Base-by-base conservation (phyloP, 768 basidiomycete species). In the Ramaria sp. region DNA sequence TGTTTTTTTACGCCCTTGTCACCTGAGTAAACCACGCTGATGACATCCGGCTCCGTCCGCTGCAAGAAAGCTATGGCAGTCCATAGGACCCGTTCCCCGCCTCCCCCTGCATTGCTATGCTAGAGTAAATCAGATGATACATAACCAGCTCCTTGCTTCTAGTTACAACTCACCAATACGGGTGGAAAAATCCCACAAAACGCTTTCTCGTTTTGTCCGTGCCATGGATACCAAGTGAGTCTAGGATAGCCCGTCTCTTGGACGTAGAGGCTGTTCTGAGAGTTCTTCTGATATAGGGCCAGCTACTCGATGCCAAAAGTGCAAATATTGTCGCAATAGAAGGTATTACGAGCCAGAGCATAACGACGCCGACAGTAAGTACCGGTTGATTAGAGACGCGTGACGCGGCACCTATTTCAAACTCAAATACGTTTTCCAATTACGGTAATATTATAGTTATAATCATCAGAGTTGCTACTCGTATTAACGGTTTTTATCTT, bases 21-120 rank as follows among this genome's bases (percentile, higher is more conserved):
- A 4, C 95, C 95, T 31, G 84, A 91, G 68, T 97, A 99, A 31
- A 99, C 82, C 24, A 93, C 78, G 54, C 75, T 84, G 37, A 95
- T 66, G 9, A 86, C 67, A 57, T 86, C 72, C 3, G 77, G 78
- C 58, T 87, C 78, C 17, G 77, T 74, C 20, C 79, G 76, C 64
- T 96, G 93, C 53, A 89, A 72, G 59, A 82, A 78, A 0, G 84
- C 78, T 33, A 97, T 78, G 1, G 92, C 94, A 0, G 88, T 85
- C 93, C 94, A 97, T 0, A 99, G 72, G 1, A 99, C 96, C 1
- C 93, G 82, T 69, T 98, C 95, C 0, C 96, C 95, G 27, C 95
- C 96, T 11, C 95, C 95, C 0, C 95, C 94, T 38, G 94, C 93
- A 76, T 98, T 96, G 66, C 95, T 86, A 68, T 19, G 24, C 15